Conservation (phyloP, 2,329 filamentous ascomycete genomes). For the Fusarium annulatum region DNA sequence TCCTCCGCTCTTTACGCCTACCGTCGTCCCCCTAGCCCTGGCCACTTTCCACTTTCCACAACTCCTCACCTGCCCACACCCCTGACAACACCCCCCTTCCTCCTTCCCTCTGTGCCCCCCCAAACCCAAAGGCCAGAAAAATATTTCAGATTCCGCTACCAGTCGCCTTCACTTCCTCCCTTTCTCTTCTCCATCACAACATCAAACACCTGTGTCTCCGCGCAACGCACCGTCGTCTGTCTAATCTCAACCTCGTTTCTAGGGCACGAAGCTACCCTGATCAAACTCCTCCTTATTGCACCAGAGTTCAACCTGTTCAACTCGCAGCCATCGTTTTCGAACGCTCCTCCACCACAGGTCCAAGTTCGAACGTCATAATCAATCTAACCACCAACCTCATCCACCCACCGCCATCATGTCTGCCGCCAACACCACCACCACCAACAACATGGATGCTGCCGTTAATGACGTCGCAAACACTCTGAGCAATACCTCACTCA, state of each 20-base stretch:
- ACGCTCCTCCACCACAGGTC: slow-evolving; percentile 56
- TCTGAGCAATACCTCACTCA: slow-evolving; percentile 79
- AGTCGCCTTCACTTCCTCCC: slow-evolving; percentile 44
- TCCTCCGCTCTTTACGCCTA: slow-evolving; percentile 35
- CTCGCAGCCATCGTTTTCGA: slow-evolving; percentile 55
- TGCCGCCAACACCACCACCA: slow-evolving; percentile 58
- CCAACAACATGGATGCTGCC: slow-evolving; percentile 64
- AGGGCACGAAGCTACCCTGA: slow-evolving; percentile 93
- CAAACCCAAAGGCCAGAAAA: slow-evolving; percentile 49
- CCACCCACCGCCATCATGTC: slow-evolving; percentile 79
- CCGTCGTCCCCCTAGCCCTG: slow-evolving; percentile 40
- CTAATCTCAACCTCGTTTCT: slow-evolving; percentile 64
- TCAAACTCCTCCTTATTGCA: slow-evolving; percentile 67
- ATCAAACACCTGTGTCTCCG: slow-evolving; percentile 59
- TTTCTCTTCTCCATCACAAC: slow-evolving; percentile 56
- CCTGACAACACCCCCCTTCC: slow-evolving; percentile 42
- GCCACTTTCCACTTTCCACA: slow-evolving; percentile 45
- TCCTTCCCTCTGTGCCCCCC: slow-evolving; percentile 41
- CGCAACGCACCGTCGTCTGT: slow-evolving; percentile 61
- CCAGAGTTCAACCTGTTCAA: slow-evolving; percentile 72
- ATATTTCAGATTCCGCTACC: slow-evolving; percentile 55
- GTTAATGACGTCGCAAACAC: slow-evolving; percentile 81
- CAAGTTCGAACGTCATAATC: slow-evolving; percentile 59
- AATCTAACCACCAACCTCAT: slow-evolving; percentile 56
- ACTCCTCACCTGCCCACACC: slow-evolving; percentile 42